These are phyloP conservation scores for Excoecaria cochinchinensis DNA, from an alignment of 345 rosid genomes.

Conservation along the genomic window DNA sequence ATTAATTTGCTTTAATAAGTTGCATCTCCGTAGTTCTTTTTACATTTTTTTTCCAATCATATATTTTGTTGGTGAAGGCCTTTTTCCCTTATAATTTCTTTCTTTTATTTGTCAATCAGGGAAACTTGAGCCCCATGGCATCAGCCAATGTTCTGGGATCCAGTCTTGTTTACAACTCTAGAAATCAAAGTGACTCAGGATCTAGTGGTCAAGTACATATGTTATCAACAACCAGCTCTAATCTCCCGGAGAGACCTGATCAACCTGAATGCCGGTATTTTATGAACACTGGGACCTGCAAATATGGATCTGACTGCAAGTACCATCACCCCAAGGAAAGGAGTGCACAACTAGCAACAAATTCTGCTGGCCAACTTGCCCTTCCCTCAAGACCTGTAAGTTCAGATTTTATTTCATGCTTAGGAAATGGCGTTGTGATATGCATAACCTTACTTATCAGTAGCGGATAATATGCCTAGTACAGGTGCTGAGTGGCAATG, in stretches of 20 bases:
- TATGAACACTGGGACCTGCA: conserved; percentile 75
- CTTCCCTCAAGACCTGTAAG: conserved; percentile 80
- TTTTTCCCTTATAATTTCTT: neutral
- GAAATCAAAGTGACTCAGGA: conserved; percentile 50
- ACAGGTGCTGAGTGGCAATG: neutral
- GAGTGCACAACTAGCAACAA: conserved; percentile 41
- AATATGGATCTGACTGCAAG: conserved; percentile 81
- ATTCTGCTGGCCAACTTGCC: conserved; percentile 35
- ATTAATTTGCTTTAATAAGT: neutral
- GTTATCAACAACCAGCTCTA: conserved; percentile 30
- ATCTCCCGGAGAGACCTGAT: conserved; percentile 65
- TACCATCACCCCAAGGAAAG: conserved; percentile 79
- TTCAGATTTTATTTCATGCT: conserved; percentile 3
- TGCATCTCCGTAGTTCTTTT: neutral
- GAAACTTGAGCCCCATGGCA: conserved; percentile 41
- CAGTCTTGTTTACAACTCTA: conserved; percentile 40
- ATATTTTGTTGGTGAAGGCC: neutral
- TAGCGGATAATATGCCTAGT: neutral
- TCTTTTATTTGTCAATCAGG: conserved; percentile 32
- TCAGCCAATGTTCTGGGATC: conserved; percentile 44
- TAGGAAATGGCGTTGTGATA: neutral
- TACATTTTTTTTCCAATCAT: neutral
- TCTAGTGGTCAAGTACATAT: conserved; percentile 44
- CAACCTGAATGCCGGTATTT: conserved; percentile 72
- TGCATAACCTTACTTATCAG: neutral